Conservation (phyloP, 768 basidiomycete species). For the Phylloporus arenicola region DNA sequence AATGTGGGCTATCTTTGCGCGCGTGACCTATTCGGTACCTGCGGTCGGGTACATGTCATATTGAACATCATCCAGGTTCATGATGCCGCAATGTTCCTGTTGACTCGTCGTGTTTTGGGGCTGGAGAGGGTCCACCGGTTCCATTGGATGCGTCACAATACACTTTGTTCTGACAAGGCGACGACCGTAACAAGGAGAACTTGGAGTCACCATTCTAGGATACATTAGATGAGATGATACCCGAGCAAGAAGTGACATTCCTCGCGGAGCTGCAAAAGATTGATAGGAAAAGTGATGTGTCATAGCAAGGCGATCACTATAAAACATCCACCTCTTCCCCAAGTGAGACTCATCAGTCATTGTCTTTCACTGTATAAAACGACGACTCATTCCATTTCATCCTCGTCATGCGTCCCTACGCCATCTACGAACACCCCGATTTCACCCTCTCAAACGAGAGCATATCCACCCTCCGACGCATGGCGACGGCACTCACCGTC, state of each 20-base stretch:
- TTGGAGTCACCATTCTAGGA: too few relatives aligned
- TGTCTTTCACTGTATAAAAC: background rate
- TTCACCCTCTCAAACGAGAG: slow-evolving; percentile 26
- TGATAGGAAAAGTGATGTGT: too few relatives aligned
- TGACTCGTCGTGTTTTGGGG: background rate
- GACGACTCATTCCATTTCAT: background rate
- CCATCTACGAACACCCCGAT: slow-evolving; percentile 32
- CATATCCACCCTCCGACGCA: slow-evolving; percentile 17
- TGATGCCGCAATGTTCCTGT: background rate
- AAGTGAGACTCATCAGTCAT: background rate
- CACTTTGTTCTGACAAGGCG: background rate
- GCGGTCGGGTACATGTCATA: background rate
- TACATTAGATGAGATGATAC: background rate
- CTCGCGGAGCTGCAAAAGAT: background rate
- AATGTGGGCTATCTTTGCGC: too few relatives aligned
- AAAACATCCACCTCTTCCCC: too few relatives aligned
- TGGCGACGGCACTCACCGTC: slow-evolving; percentile 26
- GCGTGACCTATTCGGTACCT: background rate
- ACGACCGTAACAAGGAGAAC: too few relatives aligned
- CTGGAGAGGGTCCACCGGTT: background rate
- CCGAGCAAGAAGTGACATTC: background rate
- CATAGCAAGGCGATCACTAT: background rate
- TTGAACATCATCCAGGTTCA: background rate
- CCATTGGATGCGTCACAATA: background rate
- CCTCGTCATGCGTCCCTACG: slow-evolving; percentile 29